Evolutionary conservation across 106 monocot species (phyloP), one percentile per base, ranked within the genome.

Genomic region (Dendrobium nobile): DNA sequence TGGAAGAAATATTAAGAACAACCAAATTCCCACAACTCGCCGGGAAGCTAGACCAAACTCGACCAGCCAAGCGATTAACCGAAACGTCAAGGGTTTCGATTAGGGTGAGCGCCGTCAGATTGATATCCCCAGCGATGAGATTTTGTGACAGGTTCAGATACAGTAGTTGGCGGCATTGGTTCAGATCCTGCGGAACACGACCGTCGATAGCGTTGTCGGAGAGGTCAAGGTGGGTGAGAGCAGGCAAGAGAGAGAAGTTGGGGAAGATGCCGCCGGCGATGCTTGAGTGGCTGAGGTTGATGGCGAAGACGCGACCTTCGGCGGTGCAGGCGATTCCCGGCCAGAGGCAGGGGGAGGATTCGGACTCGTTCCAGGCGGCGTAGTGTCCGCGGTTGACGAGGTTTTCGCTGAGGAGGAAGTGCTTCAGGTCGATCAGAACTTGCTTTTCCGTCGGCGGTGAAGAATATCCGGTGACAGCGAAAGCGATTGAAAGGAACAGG

Each of bases 111-210:
- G 88, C 93, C 22, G 91, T 77, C 7, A 95, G 45, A 47, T 88
- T 84, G 26, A 95, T 77, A 47, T 74, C 74, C 2, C 95, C 93
- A 41, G n/a, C 41, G 78, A 95, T 79, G 77, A 85, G 77, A 78
- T 95, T 95, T 82, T 88, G 91, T 9, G 95, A 95, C 42, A 91
- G 59, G 67, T 95, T 93, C 75, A 95, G 91, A 83, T 91, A 74
- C 47, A 13, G 67, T 56, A 95, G 88, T 20, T 54, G 40, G 72
- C 47, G 51, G 88, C 92, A 93, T 55, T 77, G 20, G 87, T 81
- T 87, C 42, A 95, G 78, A 40, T 85, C 86, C 7, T 73, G 17
- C 0, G 88, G 90, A 67, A 95, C 54, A 6, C 55, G 4, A n/a
- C 89, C 92, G 17, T n/a, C 22, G 24, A 95, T 86, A 42, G 83